A percentile compares a stretch with the other conserved stretches of the same genome.
Evolutionary conservation across 192 early-diverging fungal species (phyloP).

Genomic region (Chytriomyces confervae): DNA sequence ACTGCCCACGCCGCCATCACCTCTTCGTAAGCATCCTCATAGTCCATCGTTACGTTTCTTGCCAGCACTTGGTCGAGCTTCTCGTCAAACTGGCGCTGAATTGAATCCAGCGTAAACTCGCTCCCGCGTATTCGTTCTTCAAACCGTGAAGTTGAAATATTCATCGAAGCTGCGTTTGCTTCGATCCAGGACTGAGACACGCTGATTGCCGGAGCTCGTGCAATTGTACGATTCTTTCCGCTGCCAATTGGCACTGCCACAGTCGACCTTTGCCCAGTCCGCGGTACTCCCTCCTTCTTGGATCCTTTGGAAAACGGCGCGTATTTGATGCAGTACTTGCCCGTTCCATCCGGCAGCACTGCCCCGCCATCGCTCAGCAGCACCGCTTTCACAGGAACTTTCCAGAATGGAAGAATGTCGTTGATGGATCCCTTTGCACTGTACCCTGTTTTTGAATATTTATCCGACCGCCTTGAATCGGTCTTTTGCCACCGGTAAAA

Average conservation of each 20-base stretch:
- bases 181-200: not conserved
- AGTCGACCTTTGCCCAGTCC: too few relatives aligned
- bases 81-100: not conserved
- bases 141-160: slow-evolving; percentile 1
- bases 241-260: too few relatives aligned
- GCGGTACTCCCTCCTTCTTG: not conserved
- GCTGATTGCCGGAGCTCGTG: too few relatives aligned
- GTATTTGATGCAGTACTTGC: not conserved
- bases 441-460: not conserved
- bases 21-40: too few relatives aligned
- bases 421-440: not conserved
- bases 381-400: not conserved
- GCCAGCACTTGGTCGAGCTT: not conserved
- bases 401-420: not conserved
- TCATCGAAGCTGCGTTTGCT: not conserved
- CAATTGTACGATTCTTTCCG: too few relatives aligned
- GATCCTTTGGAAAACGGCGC: not conserved
- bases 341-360: not conserved
- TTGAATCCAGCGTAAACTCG: not conserved
- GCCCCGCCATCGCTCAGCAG: slow-evolving; percentile 3
- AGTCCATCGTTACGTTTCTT: too few relatives aligned
- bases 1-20: too few relatives aligned
- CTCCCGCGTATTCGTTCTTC: not conserved
- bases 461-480: not conserved
- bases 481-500: slow-evolving; percentile 10